Evolutionary conservation across 2,329 filamentous ascomycete genomes (phyloP).

Genomic region (Xylariaceae sp.): DNA sequence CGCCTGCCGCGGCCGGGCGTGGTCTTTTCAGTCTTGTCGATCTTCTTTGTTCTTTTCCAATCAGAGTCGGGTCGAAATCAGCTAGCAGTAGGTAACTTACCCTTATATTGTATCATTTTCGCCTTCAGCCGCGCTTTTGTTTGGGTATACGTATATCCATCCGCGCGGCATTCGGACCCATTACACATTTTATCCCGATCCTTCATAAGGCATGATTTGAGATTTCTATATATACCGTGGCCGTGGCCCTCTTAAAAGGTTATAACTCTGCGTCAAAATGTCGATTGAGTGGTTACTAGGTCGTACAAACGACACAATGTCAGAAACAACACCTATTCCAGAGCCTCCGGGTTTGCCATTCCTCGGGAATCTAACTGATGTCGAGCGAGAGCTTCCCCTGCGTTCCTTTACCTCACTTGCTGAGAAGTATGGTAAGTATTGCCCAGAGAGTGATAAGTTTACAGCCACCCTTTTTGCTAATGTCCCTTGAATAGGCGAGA

Average conservation of each 20-base stretch:
- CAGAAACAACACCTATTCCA: conserved; percentile 55
- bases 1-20: not conserved
- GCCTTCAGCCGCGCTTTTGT: not conserved
- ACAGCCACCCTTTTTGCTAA: conserved; percentile 18
- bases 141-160: not conserved
- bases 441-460: not conserved
- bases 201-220: not conserved
- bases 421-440: conserved; percentile 63
- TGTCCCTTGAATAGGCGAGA: conserved; percentile 50
- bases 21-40: not conserved
- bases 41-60: not conserved
- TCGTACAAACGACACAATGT: conserved; percentile 14
- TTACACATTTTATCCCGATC: not conserved
- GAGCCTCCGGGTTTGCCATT: conserved; percentile 66
- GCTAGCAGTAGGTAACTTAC: not conserved
- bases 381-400: conserved; percentile 61
- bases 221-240: not conserved
- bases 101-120: not conserved
- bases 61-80: not conserved
- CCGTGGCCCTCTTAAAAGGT: not conserved
- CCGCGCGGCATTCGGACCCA: not conserved
- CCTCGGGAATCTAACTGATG: conserved; percentile 66
- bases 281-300: conserved; percentile 21
- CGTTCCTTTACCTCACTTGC: conserved; percentile 59
- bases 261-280: conserved; percentile 10